Conservation (phyloP, 2,329 filamentous ascomycete species). For the Coniochaeta ligniaria region DNA sequence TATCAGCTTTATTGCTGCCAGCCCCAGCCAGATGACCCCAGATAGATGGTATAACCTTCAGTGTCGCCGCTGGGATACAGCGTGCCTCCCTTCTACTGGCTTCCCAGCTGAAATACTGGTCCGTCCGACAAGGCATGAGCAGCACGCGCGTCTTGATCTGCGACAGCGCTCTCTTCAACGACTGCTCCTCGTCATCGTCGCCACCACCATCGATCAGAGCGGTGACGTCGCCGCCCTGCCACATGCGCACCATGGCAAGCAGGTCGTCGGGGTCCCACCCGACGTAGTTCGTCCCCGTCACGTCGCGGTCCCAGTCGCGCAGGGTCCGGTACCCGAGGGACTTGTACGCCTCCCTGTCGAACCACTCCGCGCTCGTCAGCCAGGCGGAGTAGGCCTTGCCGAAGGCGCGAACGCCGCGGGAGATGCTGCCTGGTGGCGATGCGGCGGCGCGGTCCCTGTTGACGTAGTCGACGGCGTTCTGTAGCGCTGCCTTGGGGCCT, state of each 20-base stretch:
- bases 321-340: constrained; percentile 25
- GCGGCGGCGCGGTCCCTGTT: constrained; percentile 16
- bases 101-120: constrained; percentile 54
- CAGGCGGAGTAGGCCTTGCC: constrained; percentile 38
- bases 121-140: constrained; percentile 54
- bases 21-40: constrained; percentile 29
- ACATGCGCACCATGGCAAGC: constrained; percentile 32
- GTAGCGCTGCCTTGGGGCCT: constrained; percentile 33
- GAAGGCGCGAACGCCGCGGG: constrained; percentile 33
- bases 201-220: constrained; percentile 3
- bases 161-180: constrained; percentile 45
- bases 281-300: constrained; percentile 22
- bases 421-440: constrained; percentile 7
- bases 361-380: constrained; percentile 38
- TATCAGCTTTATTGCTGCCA: constrained; percentile 20
- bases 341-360: constrained; percentile 30
- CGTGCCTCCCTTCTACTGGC: constrained; percentile 24
- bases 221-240: constrained; percentile 32
- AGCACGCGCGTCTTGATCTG: constrained; percentile 55
- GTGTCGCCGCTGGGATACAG: constrained; percentile 17
- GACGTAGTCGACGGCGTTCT: constrained; percentile 31
- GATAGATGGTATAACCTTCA: constrained; percentile 25
- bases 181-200: constrained; percentile 11
- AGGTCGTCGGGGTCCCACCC: constrained; percentile 36
- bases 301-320: constrained; percentile 24